Evolutionary conservation across 2,329 filamentous ascomycete genomes (phyloP).

Genomic region (Fusarium multiceps): DNA sequence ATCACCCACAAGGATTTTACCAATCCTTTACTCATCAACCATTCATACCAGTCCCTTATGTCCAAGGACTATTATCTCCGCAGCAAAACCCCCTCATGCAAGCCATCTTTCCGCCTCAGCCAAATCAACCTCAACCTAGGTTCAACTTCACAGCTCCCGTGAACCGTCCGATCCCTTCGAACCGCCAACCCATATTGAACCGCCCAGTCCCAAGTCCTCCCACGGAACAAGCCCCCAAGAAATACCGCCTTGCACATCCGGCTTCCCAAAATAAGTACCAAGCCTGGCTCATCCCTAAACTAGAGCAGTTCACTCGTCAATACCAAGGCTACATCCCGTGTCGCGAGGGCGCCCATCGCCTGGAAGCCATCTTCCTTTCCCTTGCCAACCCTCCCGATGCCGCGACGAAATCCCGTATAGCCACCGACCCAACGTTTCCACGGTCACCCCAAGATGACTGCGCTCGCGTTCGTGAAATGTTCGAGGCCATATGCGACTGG

Average conservation of each 20-base stretch:
- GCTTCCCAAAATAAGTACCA: not conserved
- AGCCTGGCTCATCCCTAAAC: constrained; percentile 1
- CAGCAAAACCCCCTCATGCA: not conserved
- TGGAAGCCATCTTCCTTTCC: constrained; percentile 16
- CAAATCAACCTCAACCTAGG: not conserved
- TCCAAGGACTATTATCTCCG: not conserved
- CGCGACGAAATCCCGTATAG: not conserved
- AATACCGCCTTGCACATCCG: not conserved
- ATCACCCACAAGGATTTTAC: not conserved
- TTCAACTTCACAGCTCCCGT: not conserved
- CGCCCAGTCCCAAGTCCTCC: not conserved
- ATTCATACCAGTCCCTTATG: not conserved
- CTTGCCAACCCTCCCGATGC: not conserved
- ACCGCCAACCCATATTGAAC: not conserved
- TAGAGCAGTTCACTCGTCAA: constrained; percentile 3
- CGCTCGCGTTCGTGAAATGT: constrained; percentile 19
- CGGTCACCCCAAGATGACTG: not conserved
- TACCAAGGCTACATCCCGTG: constrained; percentile 26
- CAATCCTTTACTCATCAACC: not conserved
- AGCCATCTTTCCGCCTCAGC: not conserved
- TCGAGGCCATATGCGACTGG: constrained; percentile 40
- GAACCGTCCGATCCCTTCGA: not conserved
- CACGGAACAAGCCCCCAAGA: not conserved
- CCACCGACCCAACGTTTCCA: constrained; percentile 25
- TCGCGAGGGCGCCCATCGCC: not conserved